Evolutionary conservation across 2,329 filamentous ascomycete species (phyloP), one percentile per base, ranked within the genome.

Genomic region (Neophaeococcomyces aloes): DNA sequence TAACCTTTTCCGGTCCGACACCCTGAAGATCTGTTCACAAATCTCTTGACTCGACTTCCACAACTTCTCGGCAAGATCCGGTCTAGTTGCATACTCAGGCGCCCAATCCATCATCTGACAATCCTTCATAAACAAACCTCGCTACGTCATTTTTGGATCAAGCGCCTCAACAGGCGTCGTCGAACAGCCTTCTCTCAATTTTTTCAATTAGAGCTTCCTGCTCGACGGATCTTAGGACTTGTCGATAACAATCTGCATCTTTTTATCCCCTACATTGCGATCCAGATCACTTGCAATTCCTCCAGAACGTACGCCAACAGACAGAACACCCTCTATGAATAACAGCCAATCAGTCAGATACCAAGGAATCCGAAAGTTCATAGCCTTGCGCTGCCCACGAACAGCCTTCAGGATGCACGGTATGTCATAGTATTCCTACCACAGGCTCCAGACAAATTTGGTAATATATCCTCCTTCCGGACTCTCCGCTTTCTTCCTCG

Each of bases 311-410:
- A 66, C 54, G 14, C 61, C 57, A 48, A 60, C 66, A 29, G 61
- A 59, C 29, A 54, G 52, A 21, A 67, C 52, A 7, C 61, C 61
- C 33, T 55, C 51, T 44, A 54, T 52, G n/a, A 45, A 17, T 30
- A 40, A 41, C 10, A 51, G 19, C 23, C 29, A 23, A 19, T 32
- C 17, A 23, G 62, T 65, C 21, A 69, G 56, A 1, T 57, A 61
- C 1, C 65, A 49, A 2, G 64, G 58, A 48, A 66, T 66, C 29
- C 72, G 52, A 36, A 71, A 62, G 42, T 68, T 68, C 15, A 67
- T 68, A 3, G 64, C 65, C 57, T 72, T 72, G 32, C 57, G 56
- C 44, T 70, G 65, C 3, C 63, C 65, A 52, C 72, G 71, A 3
- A 61, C 61, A 7, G 52, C 50, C 53, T 64, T 66, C 21, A 53